Evolutionary conservation across 2,329 filamentous ascomycete genomes (phyloP).

Genomic region (Calonectria pauciramosa): DNA sequence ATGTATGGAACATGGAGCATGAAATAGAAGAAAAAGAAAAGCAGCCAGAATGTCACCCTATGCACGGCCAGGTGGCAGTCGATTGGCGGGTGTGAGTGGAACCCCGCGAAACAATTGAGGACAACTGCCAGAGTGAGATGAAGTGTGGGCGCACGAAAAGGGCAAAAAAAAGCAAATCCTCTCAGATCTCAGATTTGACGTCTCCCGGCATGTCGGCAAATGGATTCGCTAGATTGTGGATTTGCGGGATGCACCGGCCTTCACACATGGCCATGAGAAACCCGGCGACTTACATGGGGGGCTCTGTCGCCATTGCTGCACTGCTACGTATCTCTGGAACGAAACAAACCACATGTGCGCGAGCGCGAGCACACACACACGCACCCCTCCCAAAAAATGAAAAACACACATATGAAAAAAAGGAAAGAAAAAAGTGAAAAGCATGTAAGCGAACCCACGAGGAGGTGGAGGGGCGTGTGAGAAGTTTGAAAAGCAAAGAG

Average conservation of each 20-base stretch:
- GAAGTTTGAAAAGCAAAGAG: background rate
- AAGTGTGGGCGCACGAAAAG: background rate
- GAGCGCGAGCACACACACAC: background rate
- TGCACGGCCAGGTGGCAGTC: slow-evolving; percentile 6
- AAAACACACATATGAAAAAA: background rate
- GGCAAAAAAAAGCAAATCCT: background rate
- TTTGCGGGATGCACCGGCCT: slow-evolving; percentile 3
- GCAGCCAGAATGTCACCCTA: slow-evolving; percentile 10
- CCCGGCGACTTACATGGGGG: background rate
- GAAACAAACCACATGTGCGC: background rate
- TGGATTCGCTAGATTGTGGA: slow-evolving; percentile 3
- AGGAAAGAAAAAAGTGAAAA: background rate
- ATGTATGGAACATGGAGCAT: slow-evolving; percentile 16
- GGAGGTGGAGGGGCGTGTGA: background rate
- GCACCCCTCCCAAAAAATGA: background rate
- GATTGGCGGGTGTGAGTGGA: slow-evolving; percentile 8
- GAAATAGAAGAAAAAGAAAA: slow-evolving; percentile 15
- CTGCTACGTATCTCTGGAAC: background rate
- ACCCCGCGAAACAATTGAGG: slow-evolving; percentile 10
- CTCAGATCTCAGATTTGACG: slow-evolving; percentile 13
- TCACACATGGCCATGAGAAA: background rate
- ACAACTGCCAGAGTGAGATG: slow-evolving; percentile 2
- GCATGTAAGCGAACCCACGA: background rate
- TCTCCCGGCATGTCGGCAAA: slow-evolving; percentile 7
- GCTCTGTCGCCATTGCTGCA: background rate